Conservation (phyloP, 345 rosid genomes). For the Salix arbutifolia region DNA sequence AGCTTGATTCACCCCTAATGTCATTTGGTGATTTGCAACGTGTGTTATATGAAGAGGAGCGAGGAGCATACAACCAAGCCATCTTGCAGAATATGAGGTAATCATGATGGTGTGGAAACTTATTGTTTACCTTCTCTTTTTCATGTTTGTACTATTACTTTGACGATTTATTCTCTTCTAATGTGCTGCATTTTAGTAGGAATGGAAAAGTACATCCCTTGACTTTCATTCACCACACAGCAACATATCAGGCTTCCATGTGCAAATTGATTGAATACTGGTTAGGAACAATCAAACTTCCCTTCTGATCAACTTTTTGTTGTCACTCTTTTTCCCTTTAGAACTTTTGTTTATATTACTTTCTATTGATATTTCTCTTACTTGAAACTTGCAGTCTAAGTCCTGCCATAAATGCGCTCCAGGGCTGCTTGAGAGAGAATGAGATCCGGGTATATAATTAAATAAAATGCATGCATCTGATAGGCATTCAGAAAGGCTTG, state of each 20-base stretch:
- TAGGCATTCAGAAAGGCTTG: conserved; percentile 1
- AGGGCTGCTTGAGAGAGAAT: conserved; percentile 80
- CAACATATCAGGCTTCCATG: conserved; percentile 92
- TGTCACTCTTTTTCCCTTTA: conserved; percentile 6
- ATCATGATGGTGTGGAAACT: conserved; percentile 1
- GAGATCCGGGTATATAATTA: conserved; percentile 62
- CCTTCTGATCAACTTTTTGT: neutral
- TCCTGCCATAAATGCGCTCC: conserved; percentile 85
- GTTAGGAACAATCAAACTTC: conserved; percentile 38
- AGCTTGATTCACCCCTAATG: conserved; percentile 65
- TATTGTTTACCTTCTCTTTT: neutral
- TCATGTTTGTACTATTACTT: neutral
- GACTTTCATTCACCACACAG: conserved; percentile 81
- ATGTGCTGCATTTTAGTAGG: conserved; percentile 36
- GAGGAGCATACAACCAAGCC: conserved; percentile 78
- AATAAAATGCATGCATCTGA: neutral
- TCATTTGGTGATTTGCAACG: conserved; percentile 87
- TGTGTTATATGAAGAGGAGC: conserved; percentile 81
- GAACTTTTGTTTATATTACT: conserved; percentile 7
- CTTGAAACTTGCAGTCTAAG: conserved; percentile 54
- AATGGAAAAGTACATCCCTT: conserved; percentile 85
- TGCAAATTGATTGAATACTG: conserved; percentile 96
- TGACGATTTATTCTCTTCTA: conserved; percentile 3
- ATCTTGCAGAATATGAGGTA: conserved; percentile 69
- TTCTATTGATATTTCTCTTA: neutral